Percentiles rank a stretch among this genome's conserved stretches.
phyloP scores from a whole-genome alignment of 2,329 filamentous ascomycete species.

The Cercospora sp. region DNA sequence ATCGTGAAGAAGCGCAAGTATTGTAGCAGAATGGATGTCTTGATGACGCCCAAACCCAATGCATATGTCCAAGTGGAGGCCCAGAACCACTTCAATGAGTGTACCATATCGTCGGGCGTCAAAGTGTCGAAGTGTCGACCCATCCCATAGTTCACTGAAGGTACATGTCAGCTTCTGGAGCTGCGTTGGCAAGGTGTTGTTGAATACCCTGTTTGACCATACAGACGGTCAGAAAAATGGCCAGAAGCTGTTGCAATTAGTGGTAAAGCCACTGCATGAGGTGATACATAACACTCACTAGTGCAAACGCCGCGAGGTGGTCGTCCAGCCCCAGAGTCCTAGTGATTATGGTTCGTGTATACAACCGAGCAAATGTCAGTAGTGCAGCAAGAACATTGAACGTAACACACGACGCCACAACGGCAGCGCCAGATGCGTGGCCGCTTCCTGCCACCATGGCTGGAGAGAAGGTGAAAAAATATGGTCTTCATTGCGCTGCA shows the following conservation, averaged over 20 bases:
- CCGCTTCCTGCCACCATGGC: slow-evolving; percentile 10
- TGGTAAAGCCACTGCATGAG: not conserved
- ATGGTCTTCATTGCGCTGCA: not conserved
- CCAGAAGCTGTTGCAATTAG: slow-evolving; percentile 16
- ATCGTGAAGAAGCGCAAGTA: slow-evolving; percentile 29
- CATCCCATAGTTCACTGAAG: slow-evolving; percentile 25
- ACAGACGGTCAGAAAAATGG: slow-evolving; percentile 16
- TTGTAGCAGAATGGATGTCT: slow-evolving; percentile 28
- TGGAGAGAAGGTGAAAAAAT: not conserved
- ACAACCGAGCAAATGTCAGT: slow-evolving; percentile 15
- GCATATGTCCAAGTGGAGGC: slow-evolving; percentile 22
- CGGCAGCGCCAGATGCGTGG: slow-evolving; percentile 18
- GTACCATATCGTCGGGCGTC: slow-evolving; percentile 5
- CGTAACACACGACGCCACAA: slow-evolving; percentile 10
- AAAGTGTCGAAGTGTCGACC: slow-evolving; percentile 20
- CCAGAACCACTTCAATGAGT: slow-evolving; percentile 24
- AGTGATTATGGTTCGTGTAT: slow-evolving; percentile 14
- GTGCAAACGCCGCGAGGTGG: slow-evolving; percentile 15
- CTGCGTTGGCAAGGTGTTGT: not conserved
- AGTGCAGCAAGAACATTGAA: slow-evolving; percentile 18
- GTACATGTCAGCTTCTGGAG: not conserved
- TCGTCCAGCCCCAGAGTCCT: slow-evolving; percentile 25
- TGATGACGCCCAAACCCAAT: slow-evolving; percentile 20
- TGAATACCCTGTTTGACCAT: slow-evolving; percentile 23
- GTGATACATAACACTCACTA: slow-evolving; percentile 8